Conservation (phyloP, 805 yeast genomes). For the Peterozyma toletana region DNA sequence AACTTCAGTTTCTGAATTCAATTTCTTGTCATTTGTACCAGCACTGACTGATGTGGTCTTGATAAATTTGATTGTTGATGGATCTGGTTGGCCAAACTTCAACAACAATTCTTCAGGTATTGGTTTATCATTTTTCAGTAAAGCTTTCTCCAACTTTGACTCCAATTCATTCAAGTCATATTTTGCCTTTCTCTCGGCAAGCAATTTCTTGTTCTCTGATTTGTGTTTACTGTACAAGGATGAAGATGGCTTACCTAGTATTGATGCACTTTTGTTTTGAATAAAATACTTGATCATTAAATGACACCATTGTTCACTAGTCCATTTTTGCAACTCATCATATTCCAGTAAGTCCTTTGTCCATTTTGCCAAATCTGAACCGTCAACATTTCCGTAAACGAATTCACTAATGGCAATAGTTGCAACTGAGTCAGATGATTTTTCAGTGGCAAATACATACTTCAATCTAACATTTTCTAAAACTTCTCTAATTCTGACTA, state of each 20-base stretch:
- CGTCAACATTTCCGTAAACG: constrained; percentile 64
- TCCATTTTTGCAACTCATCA: constrained; percentile 54
- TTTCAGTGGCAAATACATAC: constrained; percentile 54
- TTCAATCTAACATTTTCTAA: constrained; percentile 59
- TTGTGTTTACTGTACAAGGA: constrained; percentile 47
- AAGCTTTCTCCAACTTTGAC: constrained; percentile 52
- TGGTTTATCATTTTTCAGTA: constrained; percentile 58
- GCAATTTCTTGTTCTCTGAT: constrained; percentile 38
- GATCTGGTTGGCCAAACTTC: constrained; percentile 66
- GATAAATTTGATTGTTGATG: constrained; percentile 66
- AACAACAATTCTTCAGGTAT: constrained; percentile 65
- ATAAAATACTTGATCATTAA: constrained; percentile 48
- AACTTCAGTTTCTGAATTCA: constrained; percentile 18
- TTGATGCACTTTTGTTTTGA: constrained; percentile 54
- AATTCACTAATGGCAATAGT: constrained; percentile 71
- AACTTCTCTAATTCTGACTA: constrained; percentile 59
- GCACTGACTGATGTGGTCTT: constrained; percentile 57
- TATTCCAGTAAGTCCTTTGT: constrained; percentile 51
- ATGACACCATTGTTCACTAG: constrained; percentile 57
- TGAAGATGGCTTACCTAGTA: constrained; percentile 68
- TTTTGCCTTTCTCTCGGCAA: constrained; percentile 39
- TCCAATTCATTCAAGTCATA: constrained; percentile 36
- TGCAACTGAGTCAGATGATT: constrained; percentile 52
- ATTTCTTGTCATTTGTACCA: constrained; percentile 35
- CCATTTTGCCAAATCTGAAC: constrained; percentile 50